phyloP scores from a whole-genome alignment of 2,329 filamentous ascomycete genomes.

The Aspergillus melleus region DNA sequence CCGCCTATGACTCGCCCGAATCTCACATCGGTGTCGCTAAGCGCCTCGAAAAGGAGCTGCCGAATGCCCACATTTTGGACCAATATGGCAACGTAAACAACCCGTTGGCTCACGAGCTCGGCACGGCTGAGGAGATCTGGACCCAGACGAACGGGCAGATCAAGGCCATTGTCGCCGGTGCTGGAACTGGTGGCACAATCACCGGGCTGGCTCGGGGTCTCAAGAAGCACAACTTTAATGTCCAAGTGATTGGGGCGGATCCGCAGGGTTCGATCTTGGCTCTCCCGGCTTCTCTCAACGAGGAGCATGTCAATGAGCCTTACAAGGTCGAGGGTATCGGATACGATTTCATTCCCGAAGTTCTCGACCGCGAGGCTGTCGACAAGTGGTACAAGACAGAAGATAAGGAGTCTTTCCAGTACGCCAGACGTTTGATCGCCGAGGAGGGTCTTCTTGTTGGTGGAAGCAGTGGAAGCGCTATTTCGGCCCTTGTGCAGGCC shows the following conservation, averaged over 20 bases:
- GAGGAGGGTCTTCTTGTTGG: constrained; percentile 94
- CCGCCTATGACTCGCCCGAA: constrained; percentile 90
- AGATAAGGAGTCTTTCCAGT: constrained; percentile 85
- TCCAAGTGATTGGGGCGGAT: constrained; percentile 91
- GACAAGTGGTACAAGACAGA: constrained; percentile 99
- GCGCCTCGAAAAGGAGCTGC: constrained; percentile 89
- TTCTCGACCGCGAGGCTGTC: constrained; percentile 75
- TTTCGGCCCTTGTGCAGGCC: constrained; percentile 76
- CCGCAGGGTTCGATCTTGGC: constrained; percentile 90
- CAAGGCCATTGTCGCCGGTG: constrained; percentile 82
- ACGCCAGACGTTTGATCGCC: constrained; percentile 83
- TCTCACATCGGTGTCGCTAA: constrained; percentile 94
- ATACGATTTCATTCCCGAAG: constrained; percentile 96
- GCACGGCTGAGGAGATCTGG: constrained; percentile 97
- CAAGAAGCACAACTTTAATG: constrained; percentile 77
- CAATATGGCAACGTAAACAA: constrained; percentile 94
- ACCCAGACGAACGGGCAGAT: constrained; percentile 81
- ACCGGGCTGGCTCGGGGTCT: constrained; percentile 84
- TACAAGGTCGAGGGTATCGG: constrained; percentile 99
- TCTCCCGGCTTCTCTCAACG: constrained; percentile 75
- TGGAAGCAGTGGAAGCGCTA: constrained; percentile 88
- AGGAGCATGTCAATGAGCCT: constrained; percentile 73
- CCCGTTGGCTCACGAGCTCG: constrained; percentile 87
- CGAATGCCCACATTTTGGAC: constrained; percentile 94
- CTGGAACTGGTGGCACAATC: constrained; percentile 93